These are phyloP conservation scores for Mucor piriformis DNA, from an alignment of 371 early-diverging fungal species.

Conservation along the genomic window DNA sequence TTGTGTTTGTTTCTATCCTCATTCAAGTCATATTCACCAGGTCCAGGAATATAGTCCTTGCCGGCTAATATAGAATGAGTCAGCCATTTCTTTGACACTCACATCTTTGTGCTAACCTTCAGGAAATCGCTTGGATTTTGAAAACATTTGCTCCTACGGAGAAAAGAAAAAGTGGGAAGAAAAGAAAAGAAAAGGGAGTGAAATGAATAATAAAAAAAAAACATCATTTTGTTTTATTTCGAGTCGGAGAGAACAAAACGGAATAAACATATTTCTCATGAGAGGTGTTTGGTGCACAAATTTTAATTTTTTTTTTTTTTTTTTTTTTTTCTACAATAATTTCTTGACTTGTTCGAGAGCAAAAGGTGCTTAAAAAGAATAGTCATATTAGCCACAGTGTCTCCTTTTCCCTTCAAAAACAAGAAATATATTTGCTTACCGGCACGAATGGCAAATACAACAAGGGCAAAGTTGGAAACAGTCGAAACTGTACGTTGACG, in stretches of 20 bases:
- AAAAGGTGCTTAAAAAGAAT: slow-evolving; percentile 42
- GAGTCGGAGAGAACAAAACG: slow-evolving; percentile 2
- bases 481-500: slow-evolving; percentile 47
- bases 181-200: not conserved
- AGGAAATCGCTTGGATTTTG: slow-evolving; percentile 47
- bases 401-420: slow-evolving; percentile 7
- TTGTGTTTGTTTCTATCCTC: slow-evolving; percentile 31
- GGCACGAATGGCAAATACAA: slow-evolving; percentile 50
- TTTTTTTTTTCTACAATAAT: slow-evolving; percentile 32
- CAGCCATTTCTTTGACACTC: too few relatives aligned
- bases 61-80: too few relatives aligned
- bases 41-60: slow-evolving; percentile 48
- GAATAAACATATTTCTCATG: not conserved
- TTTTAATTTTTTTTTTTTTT: not conserved
- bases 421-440: too few relatives aligned
- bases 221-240: not conserved
- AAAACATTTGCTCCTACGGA: slow-evolving; percentile 31
- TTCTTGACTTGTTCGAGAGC: slow-evolving; percentile 51
- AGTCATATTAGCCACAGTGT: not conserved
- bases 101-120: slow-evolving; percentile 35
- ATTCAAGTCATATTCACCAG: slow-evolving; percentile 45
- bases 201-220: slow-evolving; percentile 2
- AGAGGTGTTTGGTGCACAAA: not conserved
- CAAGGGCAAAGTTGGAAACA: slow-evolving; percentile 47
- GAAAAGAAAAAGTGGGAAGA: not conserved